Evolutionary conservation across 768 basidiomycete species (phyloP), one percentile per base, ranked within the genome.

Genomic region (Daedaleopsis sinensis): DNA sequence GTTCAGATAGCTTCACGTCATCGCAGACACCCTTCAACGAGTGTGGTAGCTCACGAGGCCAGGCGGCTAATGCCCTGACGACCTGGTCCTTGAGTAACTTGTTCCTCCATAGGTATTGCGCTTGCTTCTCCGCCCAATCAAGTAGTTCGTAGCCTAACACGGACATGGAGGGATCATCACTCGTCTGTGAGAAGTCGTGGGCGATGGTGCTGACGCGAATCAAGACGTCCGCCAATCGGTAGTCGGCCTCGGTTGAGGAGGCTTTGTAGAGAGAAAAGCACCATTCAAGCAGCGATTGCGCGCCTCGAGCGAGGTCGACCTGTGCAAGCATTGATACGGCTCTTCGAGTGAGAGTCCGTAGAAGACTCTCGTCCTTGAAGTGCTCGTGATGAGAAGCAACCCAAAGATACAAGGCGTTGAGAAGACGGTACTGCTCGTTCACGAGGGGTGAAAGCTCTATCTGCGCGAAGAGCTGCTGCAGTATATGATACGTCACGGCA

Each of bases 251-350:
- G 9, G 70, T 73, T 8, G 69, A 64, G 55, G 65, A 72, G 9
- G 27, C 47, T 44, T 76, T 75, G 69, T 87, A 90, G 39, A 77
- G 68, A 15, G 74, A 74, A 64, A 95, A 86, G 3, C 83, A 84
- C 91, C 93, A 95, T 51, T 88, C 85, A 12, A 95, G 76, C 43
- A 95, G 82, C 2, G 90, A 92, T 65, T 93, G 89, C 0, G 88
- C 88, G 3, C 83, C 79, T 57, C 80, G 79, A 5, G 82, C 82
- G 18, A 96, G 78, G 68, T 94, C 92, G 12, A 76, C 73, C 67
- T 94, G 87, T 0, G 79, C 74, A 56, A 96, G 75, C 24, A 96
- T 74, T 3, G 85, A 81, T 12, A 84, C 78, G 6, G 87, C 80
- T 10, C 91, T 88, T 44, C 87, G 85, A 48, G 89, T 79, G 47